Evolutionary conservation across 306 rosid species (phyloP), one percentile per base, ranked within the genome.

Genomic region (Rubus parviflorus): DNA sequence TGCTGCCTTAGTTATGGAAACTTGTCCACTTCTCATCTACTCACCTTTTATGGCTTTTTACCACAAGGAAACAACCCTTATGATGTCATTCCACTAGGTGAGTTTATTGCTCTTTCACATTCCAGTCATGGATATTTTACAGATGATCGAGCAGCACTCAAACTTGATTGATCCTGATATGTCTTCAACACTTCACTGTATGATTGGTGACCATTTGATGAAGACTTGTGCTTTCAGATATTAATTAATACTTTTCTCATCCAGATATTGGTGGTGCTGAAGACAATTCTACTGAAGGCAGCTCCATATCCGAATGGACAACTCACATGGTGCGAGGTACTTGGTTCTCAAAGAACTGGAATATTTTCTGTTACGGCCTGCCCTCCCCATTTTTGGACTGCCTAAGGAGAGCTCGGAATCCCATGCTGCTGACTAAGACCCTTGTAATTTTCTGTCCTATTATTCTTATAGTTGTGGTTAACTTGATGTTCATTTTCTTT

Each of bases 251-350:
- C 7, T 45, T 22, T 76, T 61, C 72, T 80, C 48, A 73, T 49
- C 68, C 90, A 88, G 98, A 92, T 68, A 70, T 88, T 63, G 91
- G 70, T 65, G 77, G 68, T 72, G 57, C 74, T 15, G 78, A 81
- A 41, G 83, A 69, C 68, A 88, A 84, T 73, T 78, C 52, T 65
- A 77, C 19, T 51, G 86, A 84, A 81, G 83, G 70, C 81, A 60
- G 53, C 74, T 57, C 78, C 56, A 46, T 52, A 62, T 80, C 87
- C 49, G 73, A 68, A 78, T 74, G 80, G 85, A 74, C 77, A 12
- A 75, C 60, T 80, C 97, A 92, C 88, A 90, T 95, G 98, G 89
- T 89, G 80, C 86, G 91, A 81, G 93, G 91, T 82, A 92, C 98
- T 46, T 92, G 92, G 93, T 86, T 88, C 79, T 90, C 96, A 54